These are phyloP conservation scores for Liquidambar formosana DNA, from an alignment of 164 flowering plant genomes.

Conservation along the genomic window DNA sequence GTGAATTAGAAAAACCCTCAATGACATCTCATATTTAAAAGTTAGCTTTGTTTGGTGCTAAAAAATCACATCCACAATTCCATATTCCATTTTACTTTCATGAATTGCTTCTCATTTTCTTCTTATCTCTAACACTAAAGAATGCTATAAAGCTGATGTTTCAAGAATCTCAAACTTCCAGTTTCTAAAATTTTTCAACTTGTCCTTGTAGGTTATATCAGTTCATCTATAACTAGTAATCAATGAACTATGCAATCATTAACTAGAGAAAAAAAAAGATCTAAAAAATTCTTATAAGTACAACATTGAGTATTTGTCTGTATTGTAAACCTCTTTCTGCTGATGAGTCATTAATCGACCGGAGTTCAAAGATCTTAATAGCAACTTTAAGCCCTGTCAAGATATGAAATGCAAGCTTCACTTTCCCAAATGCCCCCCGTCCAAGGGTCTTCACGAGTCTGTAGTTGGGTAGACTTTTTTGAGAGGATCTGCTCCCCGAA, in stretches of 20 bases:
- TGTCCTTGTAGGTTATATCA: too few species aligned
- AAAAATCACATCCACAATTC: too few species aligned
- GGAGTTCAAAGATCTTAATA: constrained; percentile 27
- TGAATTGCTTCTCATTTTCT: too few species aligned
- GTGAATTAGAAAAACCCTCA: too few species aligned
- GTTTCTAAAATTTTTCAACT: too few species aligned
- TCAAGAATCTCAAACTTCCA: too few species aligned
- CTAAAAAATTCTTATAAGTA: not conserved
- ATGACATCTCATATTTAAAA: too few species aligned
- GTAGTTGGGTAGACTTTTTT: constrained; percentile 14
- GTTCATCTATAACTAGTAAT: not conserved
- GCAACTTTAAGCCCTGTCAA: constrained; percentile 30
- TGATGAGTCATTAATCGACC: not conserved
- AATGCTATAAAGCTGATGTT: too few species aligned
- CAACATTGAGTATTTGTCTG: not conserved
- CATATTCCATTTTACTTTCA: too few species aligned
- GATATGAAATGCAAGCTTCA: constrained; percentile 30
- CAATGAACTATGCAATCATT: not conserved
- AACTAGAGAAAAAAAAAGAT: not conserved
- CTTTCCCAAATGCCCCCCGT: constrained; percentile 28
- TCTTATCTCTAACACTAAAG: too few species aligned
- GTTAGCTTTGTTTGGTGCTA: too few species aligned
- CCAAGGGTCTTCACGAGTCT: constrained; percentile 22
- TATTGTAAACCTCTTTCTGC: constrained; percentile 16
- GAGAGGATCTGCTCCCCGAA: constrained; percentile 8